These are phyloP conservation scores for Massariosphaeria phaeospora DNA, from an alignment of 495 filamentous ascomycete genomes.

Conservation along the genomic window DNA sequence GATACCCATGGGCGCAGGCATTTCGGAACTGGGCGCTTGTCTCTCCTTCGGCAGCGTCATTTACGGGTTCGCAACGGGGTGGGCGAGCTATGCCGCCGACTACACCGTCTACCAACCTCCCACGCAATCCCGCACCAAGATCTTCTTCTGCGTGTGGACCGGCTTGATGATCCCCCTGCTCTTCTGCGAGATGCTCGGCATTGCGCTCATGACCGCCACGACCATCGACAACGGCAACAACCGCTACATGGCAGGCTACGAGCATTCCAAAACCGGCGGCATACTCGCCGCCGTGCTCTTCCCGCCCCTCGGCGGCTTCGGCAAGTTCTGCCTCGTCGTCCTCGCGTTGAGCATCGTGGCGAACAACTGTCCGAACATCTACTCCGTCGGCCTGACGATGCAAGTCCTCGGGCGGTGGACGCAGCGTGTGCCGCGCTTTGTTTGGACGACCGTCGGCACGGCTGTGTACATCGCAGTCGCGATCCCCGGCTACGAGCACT, in stretches of 20 bases:
- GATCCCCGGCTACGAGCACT: constrained; percentile 71
- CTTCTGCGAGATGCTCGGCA: constrained; percentile 75
- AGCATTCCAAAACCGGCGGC: constrained; percentile 56
- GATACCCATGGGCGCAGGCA: constrained; percentile 59
- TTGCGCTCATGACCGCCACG: constrained; percentile 51
- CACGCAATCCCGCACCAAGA: constrained; percentile 49
- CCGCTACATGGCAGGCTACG: constrained; percentile 59
- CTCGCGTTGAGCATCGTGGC: constrained; percentile 75
- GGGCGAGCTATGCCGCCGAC: constrained; percentile 75
- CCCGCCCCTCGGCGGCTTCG: constrained; percentile 64
- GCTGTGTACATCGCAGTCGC: constrained; percentile 68
- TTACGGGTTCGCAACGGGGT: constrained; percentile 67
- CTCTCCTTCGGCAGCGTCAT: constrained; percentile 67
- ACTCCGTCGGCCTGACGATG: constrained; percentile 71
- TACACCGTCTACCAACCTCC: constrained; percentile 67
- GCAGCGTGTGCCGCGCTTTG: constrained; percentile 66
- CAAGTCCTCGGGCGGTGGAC: constrained; percentile 64
- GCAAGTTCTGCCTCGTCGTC: constrained; percentile 76
- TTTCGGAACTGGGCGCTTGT: constrained; percentile 57
- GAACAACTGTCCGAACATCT: constrained; percentile 83
- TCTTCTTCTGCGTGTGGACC: constrained; percentile 65
- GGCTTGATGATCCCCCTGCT: constrained; percentile 68
- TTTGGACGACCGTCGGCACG: constrained; percentile 68
- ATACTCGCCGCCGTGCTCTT: constrained; percentile 60
- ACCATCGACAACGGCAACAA: constrained; percentile 27